phyloP scores from a whole-genome alignment of 441 rosid species.

The Populus hybrid region DNA sequence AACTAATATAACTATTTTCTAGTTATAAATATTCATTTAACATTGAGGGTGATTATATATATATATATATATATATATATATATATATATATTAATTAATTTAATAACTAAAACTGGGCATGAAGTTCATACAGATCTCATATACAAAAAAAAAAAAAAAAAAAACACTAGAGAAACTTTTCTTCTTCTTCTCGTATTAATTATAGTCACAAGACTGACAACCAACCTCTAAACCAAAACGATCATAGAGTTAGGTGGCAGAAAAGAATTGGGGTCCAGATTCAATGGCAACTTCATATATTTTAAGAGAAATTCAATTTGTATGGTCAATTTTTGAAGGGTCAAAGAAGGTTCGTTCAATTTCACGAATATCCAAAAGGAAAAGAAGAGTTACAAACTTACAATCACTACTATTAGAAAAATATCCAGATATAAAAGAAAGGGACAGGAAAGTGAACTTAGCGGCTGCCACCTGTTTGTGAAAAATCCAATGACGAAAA shows the following conservation, averaged over 20 bases:
- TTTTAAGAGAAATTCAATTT: not conserved
- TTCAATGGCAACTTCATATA: not conserved
- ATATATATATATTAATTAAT: no score
- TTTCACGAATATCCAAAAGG: not conserved
- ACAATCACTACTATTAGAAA: not conserved
- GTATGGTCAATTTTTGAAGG: not conserved
- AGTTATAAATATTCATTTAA: no score
- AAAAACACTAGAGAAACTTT: no score
- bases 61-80: no score
- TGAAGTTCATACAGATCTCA: no score
- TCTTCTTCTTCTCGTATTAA: not conserved
- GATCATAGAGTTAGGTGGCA: not conserved
- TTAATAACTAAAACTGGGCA: no score
- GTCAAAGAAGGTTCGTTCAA: not conserved
- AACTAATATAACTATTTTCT: no score
- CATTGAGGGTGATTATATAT: no score
- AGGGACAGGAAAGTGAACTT: not conserved
- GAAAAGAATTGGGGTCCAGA: not conserved
- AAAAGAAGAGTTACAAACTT: not conserved
- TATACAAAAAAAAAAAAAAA: no score
- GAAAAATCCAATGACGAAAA: not conserved
- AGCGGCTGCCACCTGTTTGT: not conserved
- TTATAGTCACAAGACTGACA: not conserved
- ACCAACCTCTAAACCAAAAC: not conserved
- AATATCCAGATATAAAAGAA: not conserved